These are phyloP conservation scores for Fusarium proliferatum DNA, from an alignment of 2,329 filamentous ascomycete genomes.

Conservation along the genomic window DNA sequence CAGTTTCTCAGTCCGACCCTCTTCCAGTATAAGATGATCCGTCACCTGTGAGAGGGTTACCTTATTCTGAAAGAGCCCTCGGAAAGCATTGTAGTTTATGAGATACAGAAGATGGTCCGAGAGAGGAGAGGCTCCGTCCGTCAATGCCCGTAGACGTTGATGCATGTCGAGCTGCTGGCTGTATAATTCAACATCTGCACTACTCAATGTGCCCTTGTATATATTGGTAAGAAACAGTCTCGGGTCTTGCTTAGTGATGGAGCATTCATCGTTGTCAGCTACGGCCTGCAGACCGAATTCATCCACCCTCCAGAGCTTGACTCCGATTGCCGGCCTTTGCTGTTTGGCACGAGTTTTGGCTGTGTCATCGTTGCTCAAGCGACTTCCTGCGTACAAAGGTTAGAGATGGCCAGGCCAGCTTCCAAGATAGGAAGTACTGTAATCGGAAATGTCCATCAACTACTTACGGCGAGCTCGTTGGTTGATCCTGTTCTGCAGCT, in stretches of 20 bases:
- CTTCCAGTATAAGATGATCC: not conserved
- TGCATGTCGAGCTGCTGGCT: conserved; percentile 4
- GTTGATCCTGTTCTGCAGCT: conserved; percentile 13
- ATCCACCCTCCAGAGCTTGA: conserved; percentile 12
- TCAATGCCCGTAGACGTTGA: not conserved
- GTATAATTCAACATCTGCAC: not conserved
- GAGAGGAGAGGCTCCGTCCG: not conserved
- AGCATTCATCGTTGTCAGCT: no score
- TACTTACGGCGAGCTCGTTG: conserved; percentile 16
- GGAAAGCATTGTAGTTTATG: conserved; percentile 12
- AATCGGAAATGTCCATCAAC: not conserved
- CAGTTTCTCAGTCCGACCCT: not conserved
- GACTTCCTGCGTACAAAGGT: not conserved
- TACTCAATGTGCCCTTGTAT: not conserved
- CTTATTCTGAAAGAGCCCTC: conserved; percentile 7
- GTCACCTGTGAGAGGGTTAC: not conserved
- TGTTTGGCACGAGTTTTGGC: not conserved
- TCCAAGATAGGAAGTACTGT: not conserved
- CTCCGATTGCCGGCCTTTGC: not conserved
- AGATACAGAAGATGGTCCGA: conserved; percentile 4
- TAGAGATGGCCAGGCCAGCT: not conserved
- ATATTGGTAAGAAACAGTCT: not conserved
- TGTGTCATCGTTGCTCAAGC: not conserved
- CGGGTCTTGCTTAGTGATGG: not conserved
- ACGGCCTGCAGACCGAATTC: not conserved